phyloP scores from a whole-genome alignment of 1,139 yeast genomes.

The Zygoascus sp. region DNA sequence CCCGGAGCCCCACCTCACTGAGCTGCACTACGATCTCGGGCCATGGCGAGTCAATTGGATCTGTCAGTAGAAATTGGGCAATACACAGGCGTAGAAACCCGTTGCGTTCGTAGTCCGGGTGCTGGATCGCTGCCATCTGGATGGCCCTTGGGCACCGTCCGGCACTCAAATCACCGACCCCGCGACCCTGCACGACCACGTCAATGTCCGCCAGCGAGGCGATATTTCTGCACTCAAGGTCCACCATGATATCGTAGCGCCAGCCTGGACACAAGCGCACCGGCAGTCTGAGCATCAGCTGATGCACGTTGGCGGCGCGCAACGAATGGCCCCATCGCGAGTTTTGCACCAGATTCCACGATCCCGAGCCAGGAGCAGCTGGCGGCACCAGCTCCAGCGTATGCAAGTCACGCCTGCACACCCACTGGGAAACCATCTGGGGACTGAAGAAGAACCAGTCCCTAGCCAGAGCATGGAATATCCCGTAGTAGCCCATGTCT shows the following conservation, averaged over 20 bases:
- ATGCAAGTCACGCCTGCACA: slow-evolving; percentile 6
- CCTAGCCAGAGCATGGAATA: not conserved
- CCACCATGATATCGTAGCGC: slow-evolving; percentile 20
- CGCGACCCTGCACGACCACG: not conserved
- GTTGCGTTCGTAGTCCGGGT: not conserved
- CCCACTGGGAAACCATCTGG: slow-evolving; percentile 15
- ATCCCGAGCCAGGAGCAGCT: slow-evolving; percentile 6
- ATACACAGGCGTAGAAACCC: not conserved
- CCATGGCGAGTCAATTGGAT: slow-evolving; percentile 36
- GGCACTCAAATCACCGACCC: not conserved
- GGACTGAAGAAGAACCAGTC: slow-evolving; percentile 27
- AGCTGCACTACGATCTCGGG: slow-evolving; percentile 45
- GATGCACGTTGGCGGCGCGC: slow-evolving; percentile 28
- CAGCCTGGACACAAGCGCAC: slow-evolving; percentile 28
- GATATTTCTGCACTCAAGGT: slow-evolving; percentile 44
- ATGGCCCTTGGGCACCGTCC: not conserved
- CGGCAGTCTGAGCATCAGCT: slow-evolving; percentile 24
- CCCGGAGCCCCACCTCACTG: slow-evolving; percentile 56
- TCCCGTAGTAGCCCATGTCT: not conserved
- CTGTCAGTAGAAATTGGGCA: slow-evolving; percentile 25
- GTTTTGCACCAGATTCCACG: slow-evolving; percentile 16
- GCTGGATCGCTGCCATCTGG: not conserved
- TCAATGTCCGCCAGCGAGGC: slow-evolving; percentile 38
- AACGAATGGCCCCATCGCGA: slow-evolving; percentile 28
- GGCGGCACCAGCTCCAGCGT: not conserved